A percentile compares a stretch with the other conserved stretches of the same genome.
phyloP scores from a whole-genome alignment of 1,284 basidiomycete species.

The Ustilago loliicola region DNA sequence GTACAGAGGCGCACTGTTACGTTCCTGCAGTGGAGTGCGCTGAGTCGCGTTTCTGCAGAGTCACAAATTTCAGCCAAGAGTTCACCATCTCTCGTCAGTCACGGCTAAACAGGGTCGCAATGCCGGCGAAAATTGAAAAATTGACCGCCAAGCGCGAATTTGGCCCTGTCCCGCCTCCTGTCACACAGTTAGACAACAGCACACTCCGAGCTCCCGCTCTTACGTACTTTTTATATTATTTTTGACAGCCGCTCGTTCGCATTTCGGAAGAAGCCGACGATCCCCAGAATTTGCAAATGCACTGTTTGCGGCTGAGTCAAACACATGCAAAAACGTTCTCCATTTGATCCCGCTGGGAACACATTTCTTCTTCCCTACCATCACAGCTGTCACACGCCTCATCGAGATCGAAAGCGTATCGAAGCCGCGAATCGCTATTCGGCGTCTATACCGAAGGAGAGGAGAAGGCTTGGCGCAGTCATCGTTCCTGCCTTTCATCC shows the following conservation, averaged over 20 bases:
- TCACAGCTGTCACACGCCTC: not conserved
- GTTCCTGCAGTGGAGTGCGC: not conserved
- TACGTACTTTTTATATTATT: not conserved
- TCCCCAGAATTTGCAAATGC: not conserved
- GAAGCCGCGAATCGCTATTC: not conserved
- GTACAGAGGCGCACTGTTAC: too few species aligned
- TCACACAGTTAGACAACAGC: too few species aligned
- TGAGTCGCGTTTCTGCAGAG: not conserved
- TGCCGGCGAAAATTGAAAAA: not conserved
- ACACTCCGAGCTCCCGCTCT: not conserved
- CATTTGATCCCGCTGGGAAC: too few species aligned
- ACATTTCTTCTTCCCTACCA: not conserved
- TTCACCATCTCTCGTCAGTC: not conserved
- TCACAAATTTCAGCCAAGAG: not conserved
- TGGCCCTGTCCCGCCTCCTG: not conserved
- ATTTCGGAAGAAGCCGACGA: slow-evolving; percentile 1
- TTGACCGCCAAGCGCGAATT: not conserved
- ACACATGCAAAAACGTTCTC: not conserved
- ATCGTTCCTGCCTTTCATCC: not conserved
- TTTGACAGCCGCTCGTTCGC: not conserved
- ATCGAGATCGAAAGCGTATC: not conserved
- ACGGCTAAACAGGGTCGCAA: not conserved
- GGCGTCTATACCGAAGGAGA: not conserved
- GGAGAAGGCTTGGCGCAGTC: slow-evolving; percentile 1
- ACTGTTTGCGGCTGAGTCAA: not conserved